Base-by-base conservation (phyloP, 2,329 filamentous ascomycete genomes). In the Talaromyces sp. region DNA sequence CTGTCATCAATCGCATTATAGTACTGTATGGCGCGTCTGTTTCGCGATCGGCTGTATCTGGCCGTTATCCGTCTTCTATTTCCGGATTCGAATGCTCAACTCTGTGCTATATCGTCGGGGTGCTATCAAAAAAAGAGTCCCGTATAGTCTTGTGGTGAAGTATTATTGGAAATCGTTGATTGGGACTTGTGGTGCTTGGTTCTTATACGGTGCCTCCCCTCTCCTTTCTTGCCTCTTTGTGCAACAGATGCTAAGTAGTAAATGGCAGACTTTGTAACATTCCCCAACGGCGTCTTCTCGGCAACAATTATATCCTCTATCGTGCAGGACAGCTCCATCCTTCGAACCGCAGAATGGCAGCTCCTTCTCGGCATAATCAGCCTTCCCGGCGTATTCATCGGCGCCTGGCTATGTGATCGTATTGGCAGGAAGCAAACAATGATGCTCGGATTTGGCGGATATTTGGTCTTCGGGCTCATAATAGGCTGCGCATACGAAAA, bases 91-190 rank as follows among this genome's bases (percentile, higher is more conserved):
- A 67, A 82, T 83, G 78, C 74, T 83, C 57, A 85, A 81, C 73
- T 85, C 75, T 57, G 82, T 75, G 70, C 82, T 83, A 11, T 84
- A 83, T 67, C 79, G 80, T 31, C 81, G 81, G 1, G 82, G 83
- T 3, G 84, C 84, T 0, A 86, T 86, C 72, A 84, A 85, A 69
- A 74, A 71, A 22, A 73, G 73, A 8, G 81, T 87, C 0, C 82
- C 84, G 0, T 84, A 87, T 67, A 68, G 71, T 1, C 76, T 87
- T 0, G 78, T 85, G 6, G 43, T 84, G 10, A 77, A 76, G 22
- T 86, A 81, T 70, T 87, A 87, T 37, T 86, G 84, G 84, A 82
- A 79, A 69, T 75, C 80, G 2, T 72, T 87, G 11, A 74, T 83
- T 37, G 83, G 85, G 10, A 85, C 84, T 10, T 83, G 79, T 63